Conservation (phyloP, 169 alveolate species). For the Babesia gibsoni region DNA sequence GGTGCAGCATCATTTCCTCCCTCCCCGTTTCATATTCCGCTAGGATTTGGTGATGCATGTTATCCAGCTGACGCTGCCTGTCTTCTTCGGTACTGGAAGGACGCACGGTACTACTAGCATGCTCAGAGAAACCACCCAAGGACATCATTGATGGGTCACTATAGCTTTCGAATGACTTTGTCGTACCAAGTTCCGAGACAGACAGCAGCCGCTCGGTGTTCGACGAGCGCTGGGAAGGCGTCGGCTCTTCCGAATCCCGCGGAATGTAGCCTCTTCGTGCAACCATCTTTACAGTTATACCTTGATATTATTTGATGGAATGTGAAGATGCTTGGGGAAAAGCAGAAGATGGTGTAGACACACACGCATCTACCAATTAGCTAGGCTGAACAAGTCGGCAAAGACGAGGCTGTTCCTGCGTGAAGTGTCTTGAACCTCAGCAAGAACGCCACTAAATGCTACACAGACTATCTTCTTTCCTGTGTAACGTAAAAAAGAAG, state of each 20-base stretch:
- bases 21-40: constrained; percentile 59
- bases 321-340: too few relatives aligned
- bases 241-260: not conserved
- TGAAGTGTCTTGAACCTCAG: not conserved
- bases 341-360: not conserved
- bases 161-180: constrained; percentile 1
- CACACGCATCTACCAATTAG: not conserved
- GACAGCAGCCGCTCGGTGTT: constrained; percentile 5
- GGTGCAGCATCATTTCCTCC: constrained; percentile 21
- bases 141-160: not conserved
- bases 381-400: not conserved
- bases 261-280: constrained; percentile 7
- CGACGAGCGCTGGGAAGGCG: constrained; percentile 44
- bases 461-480: not conserved
- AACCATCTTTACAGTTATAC: constrained; percentile 1
- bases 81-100: constrained; percentile 17
- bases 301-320: too few relatives aligned
- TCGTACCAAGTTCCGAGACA: constrained; percentile 26
- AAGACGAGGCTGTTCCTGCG: not conserved
- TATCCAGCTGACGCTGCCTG: constrained; percentile 35
- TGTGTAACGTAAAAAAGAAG: not conserved
- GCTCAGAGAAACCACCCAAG: not conserved
- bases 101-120: not conserved
- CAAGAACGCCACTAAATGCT: not conserved
- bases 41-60: constrained; percentile 49